phyloP scores from a whole-genome alignment of 2,329 filamentous ascomycete species.

The Diaporthe ilicicola region DNA sequence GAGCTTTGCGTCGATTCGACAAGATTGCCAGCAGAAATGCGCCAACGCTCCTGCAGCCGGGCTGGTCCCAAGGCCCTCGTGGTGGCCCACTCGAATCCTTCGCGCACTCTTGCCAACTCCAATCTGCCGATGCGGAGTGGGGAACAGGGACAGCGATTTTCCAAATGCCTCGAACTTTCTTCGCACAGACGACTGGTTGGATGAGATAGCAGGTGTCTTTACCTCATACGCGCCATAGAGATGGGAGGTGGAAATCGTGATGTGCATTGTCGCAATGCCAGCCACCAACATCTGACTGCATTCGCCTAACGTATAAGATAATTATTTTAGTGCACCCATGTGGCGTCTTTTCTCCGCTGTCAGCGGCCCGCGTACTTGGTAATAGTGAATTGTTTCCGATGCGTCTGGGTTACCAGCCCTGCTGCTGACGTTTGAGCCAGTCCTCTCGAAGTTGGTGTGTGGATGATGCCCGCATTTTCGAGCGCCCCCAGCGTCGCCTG shows the following conservation, averaged over 20 bases:
- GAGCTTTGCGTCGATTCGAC: background rate
- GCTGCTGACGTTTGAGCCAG: slow-evolving; percentile 6
- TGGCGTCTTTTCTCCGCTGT: background rate
- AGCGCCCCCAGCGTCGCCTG: slow-evolving; percentile 10
- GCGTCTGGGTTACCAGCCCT: slow-evolving; percentile 10
- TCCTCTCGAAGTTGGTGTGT: background rate
- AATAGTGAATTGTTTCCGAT: background rate
- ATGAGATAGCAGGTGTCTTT: background rate
- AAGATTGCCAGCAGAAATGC: slow-evolving; percentile 6
- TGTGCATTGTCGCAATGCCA: slow-evolving; percentile 19
- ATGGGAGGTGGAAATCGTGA: background rate
- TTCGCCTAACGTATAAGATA: slow-evolving; percentile 17
- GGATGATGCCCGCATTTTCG: slow-evolving; percentile 3
- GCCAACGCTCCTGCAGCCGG: slow-evolving; percentile 18
- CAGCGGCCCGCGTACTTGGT: slow-evolving; percentile 10
- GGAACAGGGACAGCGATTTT: background rate
- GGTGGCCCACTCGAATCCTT: slow-evolving; percentile 23
- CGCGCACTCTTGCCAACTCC: slow-evolving; percentile 17
- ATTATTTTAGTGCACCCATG: slow-evolving; percentile 7
- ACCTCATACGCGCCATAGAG: background rate
- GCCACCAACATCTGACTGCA: slow-evolving; percentile 6
- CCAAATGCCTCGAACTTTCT: background rate
- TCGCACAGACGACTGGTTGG: background rate
- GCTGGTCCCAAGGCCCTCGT: background rate
- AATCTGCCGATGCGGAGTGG: background rate